Conservation (phyloP, 1,139 yeast genomes). For the Cylindricascospora bacillispora region DNA sequence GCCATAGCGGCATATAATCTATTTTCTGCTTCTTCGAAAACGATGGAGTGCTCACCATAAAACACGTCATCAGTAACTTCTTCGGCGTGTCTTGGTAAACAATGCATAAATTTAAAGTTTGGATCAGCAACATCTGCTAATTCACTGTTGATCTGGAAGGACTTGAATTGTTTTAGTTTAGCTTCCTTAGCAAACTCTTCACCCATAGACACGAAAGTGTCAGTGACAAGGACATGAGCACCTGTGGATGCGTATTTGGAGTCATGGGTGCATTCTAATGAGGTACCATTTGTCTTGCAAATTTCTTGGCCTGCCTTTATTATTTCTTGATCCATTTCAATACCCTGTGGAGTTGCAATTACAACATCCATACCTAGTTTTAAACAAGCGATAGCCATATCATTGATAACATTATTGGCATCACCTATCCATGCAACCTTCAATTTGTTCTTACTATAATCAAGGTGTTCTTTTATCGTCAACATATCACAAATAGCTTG, state of each 20-base stretch:
- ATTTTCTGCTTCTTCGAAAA: slow-evolving; percentile 92
- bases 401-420: slow-evolving; percentile 89
- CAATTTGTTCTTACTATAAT: slow-evolving; percentile 32
- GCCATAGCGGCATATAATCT: slow-evolving; percentile 94
- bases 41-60: slow-evolving; percentile 71
- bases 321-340: slow-evolving; percentile 51
- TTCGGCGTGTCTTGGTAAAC: slow-evolving; percentile 88
- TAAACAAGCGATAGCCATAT: slow-evolving; percentile 80
- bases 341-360: slow-evolving; percentile 69
- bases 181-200: slow-evolving; percentile 67
- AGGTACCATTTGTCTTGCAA: slow-evolving; percentile 40
- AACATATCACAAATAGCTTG: slow-evolving; percentile 89
- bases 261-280: slow-evolving; percentile 54
- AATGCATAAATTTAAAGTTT: slow-evolving; percentile 89
- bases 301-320: slow-evolving; percentile 41
- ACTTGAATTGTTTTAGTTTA: slow-evolving; percentile 68
- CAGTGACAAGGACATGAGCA: slow-evolving; percentile 86
- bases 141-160: slow-evolving; percentile 68
- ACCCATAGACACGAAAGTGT: slow-evolving; percentile 97
- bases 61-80: slow-evolving; percentile 92
- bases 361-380: slow-evolving; percentile 75
- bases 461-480: slow-evolving; percentile 73
- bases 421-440: slow-evolving; percentile 96
- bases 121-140: slow-evolving; percentile 48
- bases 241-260: slow-evolving; percentile 58